Evolutionary conservation across 305 asterid species (phyloP).

Genomic region (Rubia balearica): DNA sequence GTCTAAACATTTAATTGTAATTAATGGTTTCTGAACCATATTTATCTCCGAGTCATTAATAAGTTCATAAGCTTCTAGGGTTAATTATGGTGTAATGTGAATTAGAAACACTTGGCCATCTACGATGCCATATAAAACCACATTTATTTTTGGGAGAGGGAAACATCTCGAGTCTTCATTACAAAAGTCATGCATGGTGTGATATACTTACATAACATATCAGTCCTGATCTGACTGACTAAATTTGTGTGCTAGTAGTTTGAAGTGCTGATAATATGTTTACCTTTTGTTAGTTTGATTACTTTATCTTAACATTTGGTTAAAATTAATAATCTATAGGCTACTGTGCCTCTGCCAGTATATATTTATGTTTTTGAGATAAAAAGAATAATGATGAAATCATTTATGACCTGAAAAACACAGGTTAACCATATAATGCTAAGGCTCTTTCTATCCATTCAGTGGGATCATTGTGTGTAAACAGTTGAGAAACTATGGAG

Average conservation of each 20-base stretch:
- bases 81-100: too few species aligned
- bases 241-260: neutral
- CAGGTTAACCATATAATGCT: neutral
- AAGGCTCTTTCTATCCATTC: neutral
- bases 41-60: too few species aligned
- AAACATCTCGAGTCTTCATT: too few species aligned
- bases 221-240: neutral
- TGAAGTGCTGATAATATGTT: neutral
- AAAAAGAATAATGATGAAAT: neutral
- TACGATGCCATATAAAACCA: too few species aligned
- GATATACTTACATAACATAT: too few species aligned
- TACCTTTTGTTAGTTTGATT: neutral
- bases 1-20: too few species aligned
- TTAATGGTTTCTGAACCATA: too few species aligned
- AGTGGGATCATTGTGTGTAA: neutral
- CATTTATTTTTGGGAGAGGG: too few species aligned
- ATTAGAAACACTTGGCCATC: too few species aligned
- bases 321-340: neutral
- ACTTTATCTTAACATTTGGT: neutral
- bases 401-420: neutral
- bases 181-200: too few species aligned
- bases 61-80: too few species aligned
- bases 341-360: neutral
- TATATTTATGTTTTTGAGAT: neutral
- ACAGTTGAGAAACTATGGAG: too few species aligned